phyloP scores from a whole-genome alignment of 441 rosid species.

The Breynia disticha region DNA sequence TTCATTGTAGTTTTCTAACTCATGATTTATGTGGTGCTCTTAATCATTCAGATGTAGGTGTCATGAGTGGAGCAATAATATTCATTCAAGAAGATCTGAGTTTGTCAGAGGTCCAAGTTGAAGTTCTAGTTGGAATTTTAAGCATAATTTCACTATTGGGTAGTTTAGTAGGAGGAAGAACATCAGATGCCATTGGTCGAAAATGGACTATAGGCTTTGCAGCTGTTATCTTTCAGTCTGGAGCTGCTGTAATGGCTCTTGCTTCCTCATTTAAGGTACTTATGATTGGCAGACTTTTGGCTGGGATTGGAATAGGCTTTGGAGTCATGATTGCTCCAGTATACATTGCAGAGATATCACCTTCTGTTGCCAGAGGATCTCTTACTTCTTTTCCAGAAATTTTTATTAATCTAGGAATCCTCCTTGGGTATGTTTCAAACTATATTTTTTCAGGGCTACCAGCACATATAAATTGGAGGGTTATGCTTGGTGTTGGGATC shows the following conservation, averaged over 20 bases:
- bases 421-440: slow-evolving; percentile 82
- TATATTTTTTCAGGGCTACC: slow-evolving; percentile 71
- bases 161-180: slow-evolving; percentile 76
- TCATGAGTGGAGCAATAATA: slow-evolving; percentile 88
- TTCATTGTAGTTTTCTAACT: too few relatives aligned
- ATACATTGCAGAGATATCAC: slow-evolving; percentile 78
- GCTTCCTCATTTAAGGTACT: slow-evolving; percentile 60
- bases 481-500: slow-evolving; percentile 87
- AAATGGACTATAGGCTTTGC: slow-evolving; percentile 90
- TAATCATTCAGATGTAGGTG: slow-evolving; percentile 62
- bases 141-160: slow-evolving; percentile 79
- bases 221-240: slow-evolving; percentile 59
- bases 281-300: slow-evolving; percentile 66
- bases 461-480: slow-evolving; percentile 67
- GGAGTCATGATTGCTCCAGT: slow-evolving; percentile 91
- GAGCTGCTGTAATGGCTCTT: slow-evolving; percentile 69
- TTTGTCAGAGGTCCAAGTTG: slow-evolving; percentile 60
- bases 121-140: slow-evolving; percentile 66
- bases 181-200: slow-evolving; percentile 68
- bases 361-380: slow-evolving; percentile 53
- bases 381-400: slow-evolving; percentile 84
- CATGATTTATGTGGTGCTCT: background rate
- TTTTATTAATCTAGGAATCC: slow-evolving; percentile 63
- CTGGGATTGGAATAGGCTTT: slow-evolving; percentile 80
- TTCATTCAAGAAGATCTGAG: slow-evolving; percentile 78